phyloP scores from a whole-genome alignment of 768 basidiomycete genomes.

The Mycena maculata region DNA sequence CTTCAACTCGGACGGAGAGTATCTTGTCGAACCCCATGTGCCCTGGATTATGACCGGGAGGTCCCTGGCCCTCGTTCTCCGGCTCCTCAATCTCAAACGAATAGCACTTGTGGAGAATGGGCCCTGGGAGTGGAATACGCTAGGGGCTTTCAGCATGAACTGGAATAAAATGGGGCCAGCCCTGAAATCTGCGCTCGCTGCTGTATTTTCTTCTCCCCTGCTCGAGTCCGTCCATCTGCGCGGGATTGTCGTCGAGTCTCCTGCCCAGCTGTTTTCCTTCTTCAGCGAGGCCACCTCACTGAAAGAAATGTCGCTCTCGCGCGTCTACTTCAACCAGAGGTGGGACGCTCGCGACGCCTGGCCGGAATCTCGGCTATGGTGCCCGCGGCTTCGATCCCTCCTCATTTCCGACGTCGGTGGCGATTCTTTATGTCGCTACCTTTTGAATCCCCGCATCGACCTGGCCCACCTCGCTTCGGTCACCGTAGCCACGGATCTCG shows the following conservation, averaged over 20 bases:
- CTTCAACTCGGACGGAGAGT: background rate
- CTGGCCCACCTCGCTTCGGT: background rate
- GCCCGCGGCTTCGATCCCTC: background rate
- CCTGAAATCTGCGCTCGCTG: background rate
- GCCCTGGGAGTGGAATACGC: background rate
- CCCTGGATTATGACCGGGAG: background rate
- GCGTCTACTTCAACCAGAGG: background rate
- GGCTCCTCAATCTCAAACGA: background rate
- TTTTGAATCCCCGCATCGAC: background rate
- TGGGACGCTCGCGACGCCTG: background rate
- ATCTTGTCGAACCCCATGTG: background rate
- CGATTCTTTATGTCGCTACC: background rate
- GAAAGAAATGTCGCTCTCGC: slow-evolving; percentile 9
- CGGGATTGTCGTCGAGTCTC: slow-evolving; percentile 12
- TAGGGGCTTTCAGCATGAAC: slow-evolving; percentile 7
- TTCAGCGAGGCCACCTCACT: slow-evolving; percentile 16
- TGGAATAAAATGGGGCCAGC: background rate
- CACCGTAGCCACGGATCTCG: background rate
- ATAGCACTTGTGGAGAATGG: slow-evolving; percentile 13
- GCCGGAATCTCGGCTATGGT: background rate
- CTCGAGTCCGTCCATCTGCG: slow-evolving; percentile 15
- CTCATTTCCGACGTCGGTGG: background rate
- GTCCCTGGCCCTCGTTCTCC: slow-evolving; percentile 15
- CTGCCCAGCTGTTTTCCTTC: slow-evolving; percentile 8
- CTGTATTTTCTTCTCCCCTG: background rate